These are phyloP conservation scores for Ajuga reptans DNA, from an alignment of 305 asterid species.

Conservation along the genomic window DNA sequence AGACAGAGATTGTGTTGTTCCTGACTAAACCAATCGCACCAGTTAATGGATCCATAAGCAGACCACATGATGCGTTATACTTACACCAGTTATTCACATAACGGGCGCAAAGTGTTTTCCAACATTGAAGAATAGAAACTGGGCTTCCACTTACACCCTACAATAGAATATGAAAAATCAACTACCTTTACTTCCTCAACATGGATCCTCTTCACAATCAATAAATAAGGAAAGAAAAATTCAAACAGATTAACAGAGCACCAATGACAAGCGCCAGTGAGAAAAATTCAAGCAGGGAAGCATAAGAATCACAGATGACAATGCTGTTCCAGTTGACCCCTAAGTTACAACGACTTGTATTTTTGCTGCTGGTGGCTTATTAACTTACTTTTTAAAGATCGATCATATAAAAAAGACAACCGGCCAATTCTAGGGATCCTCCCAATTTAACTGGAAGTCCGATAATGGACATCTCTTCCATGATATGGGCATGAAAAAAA, in stretches of 20 bases:
- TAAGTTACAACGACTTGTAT: neutral
- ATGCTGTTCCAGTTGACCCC: constrained; percentile 3
- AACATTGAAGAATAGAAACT: constrained; percentile 56
- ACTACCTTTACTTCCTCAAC: constrained; percentile 16
- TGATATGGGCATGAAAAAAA: constrained; percentile 4
- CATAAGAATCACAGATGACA: neutral
- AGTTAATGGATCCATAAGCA: constrained; percentile 64
- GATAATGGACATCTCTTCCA: constrained; percentile 6
- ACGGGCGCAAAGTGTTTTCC: constrained; percentile 61
- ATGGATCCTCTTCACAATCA: neutral
- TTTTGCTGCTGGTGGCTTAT: neutral
- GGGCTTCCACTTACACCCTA: constrained; percentile 68
- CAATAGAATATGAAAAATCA: constrained; percentile 27
- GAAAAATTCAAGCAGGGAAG: neutral
- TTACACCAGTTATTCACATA: constrained; percentile 69
- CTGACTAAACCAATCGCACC: constrained; percentile 77
- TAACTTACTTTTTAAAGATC: neutral
- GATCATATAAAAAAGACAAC: too few relatives aligned
- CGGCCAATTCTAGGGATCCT: too few relatives aligned
- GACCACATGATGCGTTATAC: constrained; percentile 66
- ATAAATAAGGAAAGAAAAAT: neutral
- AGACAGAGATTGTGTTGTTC: constrained; percentile 61
- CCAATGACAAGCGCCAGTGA: neutral
- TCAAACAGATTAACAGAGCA: neutral
- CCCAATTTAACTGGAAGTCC: constrained; percentile 3